Conservation (phyloP, 495 filamentous ascomycete species). For the Penicillium egyptiacum region DNA sequence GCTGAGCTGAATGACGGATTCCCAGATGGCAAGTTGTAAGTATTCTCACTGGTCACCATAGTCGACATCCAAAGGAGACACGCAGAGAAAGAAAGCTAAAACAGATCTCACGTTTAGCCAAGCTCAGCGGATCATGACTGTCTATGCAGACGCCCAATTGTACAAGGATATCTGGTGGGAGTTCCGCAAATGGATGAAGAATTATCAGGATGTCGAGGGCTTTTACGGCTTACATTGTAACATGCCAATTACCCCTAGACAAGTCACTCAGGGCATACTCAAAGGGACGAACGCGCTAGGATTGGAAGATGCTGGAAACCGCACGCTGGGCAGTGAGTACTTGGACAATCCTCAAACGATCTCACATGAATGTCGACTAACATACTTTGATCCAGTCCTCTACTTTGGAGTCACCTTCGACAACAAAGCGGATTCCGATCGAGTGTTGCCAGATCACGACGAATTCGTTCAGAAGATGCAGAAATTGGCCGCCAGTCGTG, state of each 20-base stretch:
- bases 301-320: not conserved
- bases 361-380: not conserved
- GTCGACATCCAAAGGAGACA: no score
- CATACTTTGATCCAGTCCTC: not conserved
- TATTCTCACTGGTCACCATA: no score
- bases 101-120: no score
- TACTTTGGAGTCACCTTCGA: constrained; percentile 4
- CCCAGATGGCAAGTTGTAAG: no score
- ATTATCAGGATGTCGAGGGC: not conserved
- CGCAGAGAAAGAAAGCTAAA: no score
- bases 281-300: not conserved
- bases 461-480: constrained; percentile 1
- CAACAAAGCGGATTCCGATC: not conserved
- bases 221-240: not conserved
- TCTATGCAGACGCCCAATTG: no score
- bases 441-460: constrained; percentile 1
- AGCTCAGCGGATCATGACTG: no score
- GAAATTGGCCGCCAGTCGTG: constrained; percentile 2
- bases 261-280: not conserved
- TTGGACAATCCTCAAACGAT: not conserved
- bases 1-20: no score
- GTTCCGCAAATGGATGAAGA: not conserved
- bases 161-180: no score
- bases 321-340: not conserved
- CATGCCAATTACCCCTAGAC: not conserved